Evolutionary conservation across 129 eudicot species (phyloP), one percentile per base, ranked within the genome.

Genomic region (Flaveria trinervia): DNA sequence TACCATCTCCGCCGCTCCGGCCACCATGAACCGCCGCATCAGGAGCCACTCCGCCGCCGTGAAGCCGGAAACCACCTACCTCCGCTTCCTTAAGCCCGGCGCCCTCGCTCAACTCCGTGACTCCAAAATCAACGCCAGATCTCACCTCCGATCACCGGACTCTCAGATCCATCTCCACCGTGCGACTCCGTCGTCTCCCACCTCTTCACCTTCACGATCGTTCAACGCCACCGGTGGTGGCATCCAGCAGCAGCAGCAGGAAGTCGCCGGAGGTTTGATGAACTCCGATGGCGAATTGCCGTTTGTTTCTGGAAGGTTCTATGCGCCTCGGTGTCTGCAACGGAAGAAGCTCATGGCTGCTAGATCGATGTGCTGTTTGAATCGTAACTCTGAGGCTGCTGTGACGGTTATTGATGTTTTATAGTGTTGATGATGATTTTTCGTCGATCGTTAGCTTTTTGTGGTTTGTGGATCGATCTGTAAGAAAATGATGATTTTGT

Each of bases 331-430:
- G 4, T 88, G 54, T 65, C 81, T 89, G 6, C 87, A 85, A 61
- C 66, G 92, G 83, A 88, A 88, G 85, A 85, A 78, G 76, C 85
- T 85, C 1, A 61, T 71, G 48, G 92, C 92, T 20, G 73, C 71
- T 10, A 88, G 80, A 74, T 68, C 81, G 18, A 71, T 72, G 26
- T 81, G 51, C 30, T 81, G 26, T 44, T 12, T 79, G 15, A 78
- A 23, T 68, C 68, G 65, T 30, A 64, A 36, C 33, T 43, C 84
- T 30, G 85, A 77, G 14, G 78, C 51, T 12, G 60, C 85, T 5
- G 92, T 69, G 33, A 60, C 83, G 28, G 83, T 26, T 9, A 72
- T 88, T n/a, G 92, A 83, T 74, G 64, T 68, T 56, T 80, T 88
- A 36, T 71, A 68, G 78, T 75, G 14, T 12, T 46, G 87, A 77